phyloP scores from a whole-genome alignment of 192 early-diverging fungal species.

The Backusella parvicylindrica region DNA sequence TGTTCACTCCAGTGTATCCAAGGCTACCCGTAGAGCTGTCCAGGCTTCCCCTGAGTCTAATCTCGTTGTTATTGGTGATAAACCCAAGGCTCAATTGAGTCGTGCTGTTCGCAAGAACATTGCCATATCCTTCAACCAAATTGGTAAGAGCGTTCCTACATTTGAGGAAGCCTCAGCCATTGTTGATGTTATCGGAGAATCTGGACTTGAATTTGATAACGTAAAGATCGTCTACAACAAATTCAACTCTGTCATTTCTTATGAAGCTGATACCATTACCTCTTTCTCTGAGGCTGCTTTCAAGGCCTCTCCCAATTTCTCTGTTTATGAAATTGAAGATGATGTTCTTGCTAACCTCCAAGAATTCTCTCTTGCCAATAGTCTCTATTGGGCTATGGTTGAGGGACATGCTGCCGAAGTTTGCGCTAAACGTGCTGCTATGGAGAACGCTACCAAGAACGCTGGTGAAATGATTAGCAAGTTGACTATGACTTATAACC shows the following conservation, averaged over 20 bases:
- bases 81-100: slow-evolving; percentile 88
- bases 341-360: slow-evolving; percentile 83
- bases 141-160: slow-evolving; percentile 85
- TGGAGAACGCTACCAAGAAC: slow-evolving; percentile 99
- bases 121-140: slow-evolving; percentile 84
- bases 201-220: slow-evolving; percentile 63
- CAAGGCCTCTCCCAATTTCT: slow-evolving; percentile 72
- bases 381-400: slow-evolving; percentile 91
- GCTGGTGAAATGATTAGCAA: slow-evolving; percentile 97
- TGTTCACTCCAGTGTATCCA: slow-evolving; percentile 93
- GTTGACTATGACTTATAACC: slow-evolving; percentile 95
- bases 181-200: slow-evolving; percentile 71
- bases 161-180: slow-evolving; percentile 85
- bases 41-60: slow-evolving; percentile 48
- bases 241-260: slow-evolving; percentile 93
- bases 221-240: slow-evolving; percentile 88
- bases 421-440: slow-evolving; percentile 94
- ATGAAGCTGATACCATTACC: slow-evolving; percentile 71
- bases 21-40: slow-evolving; percentile 70
- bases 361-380: slow-evolving; percentile 93
- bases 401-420: slow-evolving; percentile 97
- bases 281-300: slow-evolving; percentile 65
- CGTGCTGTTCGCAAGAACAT: slow-evolving; percentile 77
- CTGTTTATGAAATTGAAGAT: slow-evolving; percentile 90
- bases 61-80: slow-evolving; percentile 87